phyloP scores from a whole-genome alignment of 228 moss, liverwort and hornwort species.

The Sphagnum fallax region DNA sequence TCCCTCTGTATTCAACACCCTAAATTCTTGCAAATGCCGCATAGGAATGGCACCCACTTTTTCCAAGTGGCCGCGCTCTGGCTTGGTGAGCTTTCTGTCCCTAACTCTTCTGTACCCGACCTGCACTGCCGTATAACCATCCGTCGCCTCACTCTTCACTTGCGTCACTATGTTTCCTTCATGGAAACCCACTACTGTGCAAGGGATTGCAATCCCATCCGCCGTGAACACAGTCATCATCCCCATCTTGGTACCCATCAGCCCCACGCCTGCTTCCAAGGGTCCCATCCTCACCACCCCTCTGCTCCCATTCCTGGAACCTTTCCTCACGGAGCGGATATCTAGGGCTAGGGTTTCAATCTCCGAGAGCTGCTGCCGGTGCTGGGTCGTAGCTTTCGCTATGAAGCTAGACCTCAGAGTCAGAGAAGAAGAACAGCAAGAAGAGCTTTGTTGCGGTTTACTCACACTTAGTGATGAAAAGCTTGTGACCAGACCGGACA shows the following conservation, averaged over 20 bases:
- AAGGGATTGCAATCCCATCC: conserved; percentile 68
- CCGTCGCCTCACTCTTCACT: conserved; percentile 74
- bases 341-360: too few relatives aligned
- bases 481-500: too few relatives aligned
- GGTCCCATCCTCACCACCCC: conserved; percentile 65
- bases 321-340: too few relatives aligned
- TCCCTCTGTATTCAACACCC: conserved; percentile 52
- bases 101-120: conserved; percentile 89
- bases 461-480: too few relatives aligned
- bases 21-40: conserved; percentile 97
- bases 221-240: conserved; percentile 91
- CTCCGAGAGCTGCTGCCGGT: too few relatives aligned
- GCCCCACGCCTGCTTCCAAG: conserved; percentile 77
- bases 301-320: conserved; percentile 3
- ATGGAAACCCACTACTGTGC: conserved; percentile 92
- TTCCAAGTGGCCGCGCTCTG: conserved; percentile 73
- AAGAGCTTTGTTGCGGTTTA: too few relatives aligned
- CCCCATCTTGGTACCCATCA: conserved; percentile 99
- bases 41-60: conserved; percentile 83
- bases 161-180: conserved; percentile 97
- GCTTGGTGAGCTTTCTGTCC: conserved; percentile 91
- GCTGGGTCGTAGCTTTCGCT: too few relatives aligned
- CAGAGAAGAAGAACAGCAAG: too few relatives aligned
- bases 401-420: too few relatives aligned
- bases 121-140: conserved; percentile 90